Percentiles rank a stretch among this genome's conserved stretches.
phyloP scores from a whole-genome alignment of 768 basidiomycete genomes.

The Tricholoma furcatifolium region DNA sequence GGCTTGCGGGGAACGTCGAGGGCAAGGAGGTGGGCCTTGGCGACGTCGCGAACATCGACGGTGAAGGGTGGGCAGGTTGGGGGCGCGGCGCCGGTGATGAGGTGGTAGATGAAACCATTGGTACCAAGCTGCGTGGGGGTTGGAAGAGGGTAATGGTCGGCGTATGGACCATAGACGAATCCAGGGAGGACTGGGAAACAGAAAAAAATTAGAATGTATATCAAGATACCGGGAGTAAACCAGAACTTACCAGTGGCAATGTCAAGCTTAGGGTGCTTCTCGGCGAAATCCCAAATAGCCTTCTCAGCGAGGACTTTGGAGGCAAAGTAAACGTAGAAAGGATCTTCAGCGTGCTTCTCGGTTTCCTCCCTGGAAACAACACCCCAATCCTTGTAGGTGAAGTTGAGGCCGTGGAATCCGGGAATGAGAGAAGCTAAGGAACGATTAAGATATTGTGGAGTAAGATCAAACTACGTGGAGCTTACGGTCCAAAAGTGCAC shows the following conservation, averaged over 20 bases:
- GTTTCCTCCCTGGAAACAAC: constrained; percentile 29
- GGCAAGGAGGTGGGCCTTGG: constrained; percentile 31
- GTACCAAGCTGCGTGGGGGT: constrained; percentile 24
- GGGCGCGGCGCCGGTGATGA: constrained; percentile 25
- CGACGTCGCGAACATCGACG: constrained; percentile 37
- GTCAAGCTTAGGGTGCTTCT: constrained; percentile 36
- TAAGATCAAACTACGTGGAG: neutral
- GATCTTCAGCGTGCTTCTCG: constrained; percentile 22
- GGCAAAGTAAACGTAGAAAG: constrained; percentile 36
- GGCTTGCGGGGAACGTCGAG: constrained; percentile 24
- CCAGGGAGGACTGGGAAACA: constrained; percentile 31
- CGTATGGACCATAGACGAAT: constrained; percentile 37
- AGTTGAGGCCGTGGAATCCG: constrained; percentile 21
- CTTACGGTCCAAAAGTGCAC: constrained; percentile 29
- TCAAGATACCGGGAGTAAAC: neutral
- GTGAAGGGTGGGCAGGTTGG: constrained; percentile 26
- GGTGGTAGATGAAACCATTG: constrained; percentile 25
- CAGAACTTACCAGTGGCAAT: constrained; percentile 34
- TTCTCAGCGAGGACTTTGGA: constrained; percentile 41
- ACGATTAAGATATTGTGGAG: neutral
- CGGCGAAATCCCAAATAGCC: constrained; percentile 41
- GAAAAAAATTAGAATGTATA: neutral
- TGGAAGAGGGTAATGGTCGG: constrained; percentile 29
- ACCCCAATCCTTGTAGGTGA: constrained; percentile 34
- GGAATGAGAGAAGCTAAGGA: constrained; percentile 20